Evolutionary conservation across 225 moss, liverwort and hornwort species (phyloP).

Genomic region (Pseudoscleropodium purum): DNA sequence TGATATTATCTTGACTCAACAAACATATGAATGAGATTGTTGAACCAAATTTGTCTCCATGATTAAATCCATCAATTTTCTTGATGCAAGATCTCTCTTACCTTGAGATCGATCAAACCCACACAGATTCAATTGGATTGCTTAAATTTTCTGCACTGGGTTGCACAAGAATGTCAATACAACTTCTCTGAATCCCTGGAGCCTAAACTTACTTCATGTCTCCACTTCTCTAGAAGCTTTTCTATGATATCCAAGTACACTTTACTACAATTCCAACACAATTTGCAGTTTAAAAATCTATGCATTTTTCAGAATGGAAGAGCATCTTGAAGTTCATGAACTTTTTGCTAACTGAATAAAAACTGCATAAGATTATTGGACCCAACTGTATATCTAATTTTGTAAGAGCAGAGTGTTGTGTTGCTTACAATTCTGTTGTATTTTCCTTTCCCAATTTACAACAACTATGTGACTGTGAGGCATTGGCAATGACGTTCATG

Average conservation of each 20-base stretch:
- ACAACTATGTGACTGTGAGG: fast-evolving
- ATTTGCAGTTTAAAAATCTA: too few relatives aligned
- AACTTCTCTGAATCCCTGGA: neutral
- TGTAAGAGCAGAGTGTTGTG: neutral
- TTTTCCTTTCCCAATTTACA: neutral
- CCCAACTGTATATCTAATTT: neutral
- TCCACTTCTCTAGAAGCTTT: too few relatives aligned
- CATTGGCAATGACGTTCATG: neutral
- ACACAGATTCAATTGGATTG: neutral
- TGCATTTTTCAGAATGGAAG: too few relatives aligned
- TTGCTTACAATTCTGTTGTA: neutral
- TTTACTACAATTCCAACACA: too few relatives aligned
- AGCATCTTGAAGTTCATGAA: too few relatives aligned
- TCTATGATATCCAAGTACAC: too few relatives aligned
- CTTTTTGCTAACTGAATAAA: too few relatives aligned
- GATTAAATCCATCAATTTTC: neutral
- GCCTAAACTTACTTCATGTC: too few relatives aligned
- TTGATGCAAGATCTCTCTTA: neutral
- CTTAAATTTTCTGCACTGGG: neutral
- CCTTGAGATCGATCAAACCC: neutral
- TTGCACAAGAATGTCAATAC: neutral
- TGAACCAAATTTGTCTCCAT: neutral
- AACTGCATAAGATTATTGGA: too few relatives aligned
- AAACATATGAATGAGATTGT: neutral
- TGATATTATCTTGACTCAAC: neutral